Percentiles rank a stretch among this genome's conserved stretches.
These are phyloP conservation scores for Salvia sclarea DNA, from an alignment of 305 asterid genomes.

Conservation along the genomic window DNA sequence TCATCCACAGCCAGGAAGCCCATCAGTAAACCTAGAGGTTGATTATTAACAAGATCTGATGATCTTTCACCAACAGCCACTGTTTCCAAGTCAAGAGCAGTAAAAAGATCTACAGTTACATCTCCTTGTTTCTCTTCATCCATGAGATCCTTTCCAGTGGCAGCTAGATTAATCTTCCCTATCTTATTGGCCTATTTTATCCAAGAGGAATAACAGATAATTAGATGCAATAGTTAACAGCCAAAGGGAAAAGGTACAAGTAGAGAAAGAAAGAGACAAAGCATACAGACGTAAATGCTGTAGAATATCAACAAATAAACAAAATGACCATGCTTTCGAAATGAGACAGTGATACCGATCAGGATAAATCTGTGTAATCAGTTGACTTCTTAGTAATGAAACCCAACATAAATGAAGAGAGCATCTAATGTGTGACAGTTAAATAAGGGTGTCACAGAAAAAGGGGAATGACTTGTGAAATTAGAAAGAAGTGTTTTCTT, in stretches of 20 bases:
- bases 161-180: slow-evolving; percentile 98
- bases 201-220: slow-evolving; percentile 28
- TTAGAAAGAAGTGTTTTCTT: slow-evolving; percentile 15
- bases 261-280: not conserved
- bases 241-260: slow-evolving; percentile 2
- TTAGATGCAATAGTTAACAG: slow-evolving; percentile 21
- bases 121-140: slow-evolving; percentile 98
- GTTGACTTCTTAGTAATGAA: slow-evolving; percentile 3
- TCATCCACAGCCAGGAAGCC: slow-evolving; percentile 97
- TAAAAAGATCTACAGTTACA: slow-evolving; percentile 88
- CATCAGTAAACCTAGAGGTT: slow-evolving; percentile 82
- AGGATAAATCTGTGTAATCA: slow-evolving; percentile 1
- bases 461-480: not conserved
- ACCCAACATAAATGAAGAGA: slow-evolving; percentile 17
- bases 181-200: slow-evolving; percentile 83
- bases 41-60: slow-evolving; percentile 78
- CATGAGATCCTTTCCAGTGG: slow-evolving; percentile 99
- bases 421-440: slow-evolving; percentile 5
- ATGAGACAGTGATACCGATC: slow-evolving; percentile 15
- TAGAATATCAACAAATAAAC: slow-evolving; percentile 8
- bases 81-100: slow-evolving; percentile 82
- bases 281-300: slow-evolving; percentile 3
- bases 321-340: slow-evolving; percentile 12
- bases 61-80: slow-evolving; percentile 75
- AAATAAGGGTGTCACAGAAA: slow-evolving; percentile 21